A percentile compares a stretch with the other conserved stretches of the same genome.
phyloP scores from a whole-genome alignment of 257 asterid genomes.

The Ilex asprella region DNA sequence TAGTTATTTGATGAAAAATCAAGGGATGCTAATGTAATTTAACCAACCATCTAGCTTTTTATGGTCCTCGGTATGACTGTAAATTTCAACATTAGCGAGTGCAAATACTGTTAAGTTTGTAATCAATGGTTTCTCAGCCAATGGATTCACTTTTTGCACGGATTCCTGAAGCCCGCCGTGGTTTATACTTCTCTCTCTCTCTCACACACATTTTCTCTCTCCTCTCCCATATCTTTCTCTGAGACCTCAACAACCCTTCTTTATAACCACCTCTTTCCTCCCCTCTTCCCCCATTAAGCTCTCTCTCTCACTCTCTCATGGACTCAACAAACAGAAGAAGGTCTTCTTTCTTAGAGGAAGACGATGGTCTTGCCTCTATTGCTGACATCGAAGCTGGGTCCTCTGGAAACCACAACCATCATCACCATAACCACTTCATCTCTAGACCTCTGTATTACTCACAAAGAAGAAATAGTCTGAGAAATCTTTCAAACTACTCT shows the following conservation, averaged over 20 bases:
- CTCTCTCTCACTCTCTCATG: not conserved
- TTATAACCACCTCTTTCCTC: slow-evolving; percentile 17
- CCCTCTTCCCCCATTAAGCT: not conserved
- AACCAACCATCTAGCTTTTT: too few relatives aligned
- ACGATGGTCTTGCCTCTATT: slow-evolving; percentile 26
- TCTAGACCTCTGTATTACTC: slow-evolving; percentile 22
- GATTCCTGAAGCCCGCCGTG: slow-evolving; percentile 15
- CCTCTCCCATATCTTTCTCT: not conserved
- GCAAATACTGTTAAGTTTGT: too few relatives aligned
- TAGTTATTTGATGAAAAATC: too few relatives aligned
- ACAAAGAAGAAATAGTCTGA: slow-evolving; percentile 18
- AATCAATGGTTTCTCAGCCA: slow-evolving; percentile 12
- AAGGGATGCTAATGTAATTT: too few relatives aligned
- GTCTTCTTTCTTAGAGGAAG: slow-evolving; percentile 23
- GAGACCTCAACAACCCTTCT: slow-evolving; percentile 19
- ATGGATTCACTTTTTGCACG: slow-evolving; percentile 15
- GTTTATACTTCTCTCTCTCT: slow-evolving; percentile 15
- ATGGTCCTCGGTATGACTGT: too few relatives aligned
- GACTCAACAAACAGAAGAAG: slow-evolving; percentile 16
- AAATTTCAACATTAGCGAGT: too few relatives aligned
- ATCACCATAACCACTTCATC: slow-evolving; percentile 5
- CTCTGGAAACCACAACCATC: slow-evolving; percentile 13
- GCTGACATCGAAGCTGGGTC: slow-evolving; percentile 14
- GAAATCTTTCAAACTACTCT: slow-evolving; percentile 7
- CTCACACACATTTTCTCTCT: not conserved